Evolutionary conservation across 164 flowering plant species (phyloP).

Genomic region (Chloranthus sessilifolius): DNA sequence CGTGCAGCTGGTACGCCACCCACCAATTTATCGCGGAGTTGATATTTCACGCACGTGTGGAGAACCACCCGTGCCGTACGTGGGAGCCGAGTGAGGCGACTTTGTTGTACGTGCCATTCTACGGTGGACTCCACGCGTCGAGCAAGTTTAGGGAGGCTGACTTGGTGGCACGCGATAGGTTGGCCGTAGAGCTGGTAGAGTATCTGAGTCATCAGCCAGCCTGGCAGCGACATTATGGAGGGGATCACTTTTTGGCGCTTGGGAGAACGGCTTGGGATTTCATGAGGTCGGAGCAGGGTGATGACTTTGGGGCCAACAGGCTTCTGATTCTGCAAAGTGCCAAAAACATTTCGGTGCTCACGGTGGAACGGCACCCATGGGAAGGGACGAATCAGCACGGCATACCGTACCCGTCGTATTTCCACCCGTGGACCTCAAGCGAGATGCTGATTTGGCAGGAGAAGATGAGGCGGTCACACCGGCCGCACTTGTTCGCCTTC

Average conservation of each 20-base stretch:
- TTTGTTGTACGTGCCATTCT: slow-evolving; percentile 30
- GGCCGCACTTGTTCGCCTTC: slow-evolving; percentile 48
- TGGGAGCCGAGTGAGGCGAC: slow-evolving; percentile 14
- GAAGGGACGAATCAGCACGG: slow-evolving; percentile 41
- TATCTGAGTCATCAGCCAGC: slow-evolving; percentile 22
- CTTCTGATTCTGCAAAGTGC: slow-evolving; percentile 25
- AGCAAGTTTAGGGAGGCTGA: slow-evolving; percentile 39
- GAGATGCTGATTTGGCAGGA: slow-evolving; percentile 44
- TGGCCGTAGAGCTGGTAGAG: slow-evolving; percentile 34
- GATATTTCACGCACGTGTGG: slow-evolving; percentile 41
- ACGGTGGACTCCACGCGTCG: slow-evolving; percentile 38
- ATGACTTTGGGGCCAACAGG: slow-evolving; percentile 49
- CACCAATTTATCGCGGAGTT: slow-evolving; percentile 56
- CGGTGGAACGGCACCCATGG: slow-evolving; percentile 65
- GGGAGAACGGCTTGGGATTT: slow-evolving; percentile 75
- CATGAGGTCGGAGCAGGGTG: slow-evolving; percentile 35
- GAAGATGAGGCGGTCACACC: slow-evolving; percentile 10
- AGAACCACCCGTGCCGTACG: slow-evolving; percentile 28
- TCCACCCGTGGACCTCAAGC: slow-evolving; percentile 37
- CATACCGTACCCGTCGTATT: slow-evolving; percentile 62
- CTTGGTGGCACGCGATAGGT: slow-evolving; percentile 20
- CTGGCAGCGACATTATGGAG: slow-evolving; percentile 36
- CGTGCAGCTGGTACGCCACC: slow-evolving; percentile 39
- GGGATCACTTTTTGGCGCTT: slow-evolving; percentile 51
- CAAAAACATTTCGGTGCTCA: slow-evolving; percentile 57